phyloP scores from a whole-genome alignment of 1,139 yeast species.

The Geotrichum siamense region DNA sequence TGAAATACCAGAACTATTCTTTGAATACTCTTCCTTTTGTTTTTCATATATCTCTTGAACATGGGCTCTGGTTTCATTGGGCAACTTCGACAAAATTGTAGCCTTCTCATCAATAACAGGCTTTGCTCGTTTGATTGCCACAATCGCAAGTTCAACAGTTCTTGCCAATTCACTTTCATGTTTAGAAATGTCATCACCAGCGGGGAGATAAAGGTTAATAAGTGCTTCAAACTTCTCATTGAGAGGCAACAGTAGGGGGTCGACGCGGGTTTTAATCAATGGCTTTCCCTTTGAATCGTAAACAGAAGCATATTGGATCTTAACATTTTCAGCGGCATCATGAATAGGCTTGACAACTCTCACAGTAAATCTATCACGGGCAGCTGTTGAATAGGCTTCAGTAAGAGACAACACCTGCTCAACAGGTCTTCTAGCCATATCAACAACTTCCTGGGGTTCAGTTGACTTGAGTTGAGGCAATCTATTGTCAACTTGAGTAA shows the following conservation, averaged over 20 bases:
- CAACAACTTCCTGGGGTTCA: constrained; percentile 33
- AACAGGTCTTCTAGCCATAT: constrained; percentile 31
- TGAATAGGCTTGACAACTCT: constrained; percentile 32
- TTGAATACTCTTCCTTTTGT: constrained; percentile 26
- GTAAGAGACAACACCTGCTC: constrained; percentile 29
- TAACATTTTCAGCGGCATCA: constrained; percentile 30
- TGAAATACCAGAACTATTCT: constrained; percentile 18
- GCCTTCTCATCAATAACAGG: constrained; percentile 31
- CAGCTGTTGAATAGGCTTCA: constrained; percentile 28
- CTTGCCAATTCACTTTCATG: constrained; percentile 28
- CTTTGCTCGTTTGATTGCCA: constrained; percentile 32
- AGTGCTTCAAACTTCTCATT: constrained; percentile 47
- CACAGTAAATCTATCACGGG: constrained; percentile 27
- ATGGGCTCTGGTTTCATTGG: constrained; percentile 26
- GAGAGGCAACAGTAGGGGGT: constrained; percentile 55
- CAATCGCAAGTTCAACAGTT: constrained; percentile 30
- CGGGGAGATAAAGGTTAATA: constrained; percentile 45
- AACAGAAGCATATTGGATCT: constrained; percentile 31
- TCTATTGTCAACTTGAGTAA: constrained; percentile 31
- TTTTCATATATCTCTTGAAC: constrained; percentile 28
- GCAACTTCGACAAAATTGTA: constrained; percentile 23
- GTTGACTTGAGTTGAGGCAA: constrained; percentile 34
- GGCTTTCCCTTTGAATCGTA: constrained; percentile 58
- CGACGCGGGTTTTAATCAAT: constrained; percentile 50
- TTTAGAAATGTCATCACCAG: constrained; percentile 37